Conservation (phyloP, 2,329 filamentous ascomycete genomes). For the Fusarium virguliforme region DNA sequence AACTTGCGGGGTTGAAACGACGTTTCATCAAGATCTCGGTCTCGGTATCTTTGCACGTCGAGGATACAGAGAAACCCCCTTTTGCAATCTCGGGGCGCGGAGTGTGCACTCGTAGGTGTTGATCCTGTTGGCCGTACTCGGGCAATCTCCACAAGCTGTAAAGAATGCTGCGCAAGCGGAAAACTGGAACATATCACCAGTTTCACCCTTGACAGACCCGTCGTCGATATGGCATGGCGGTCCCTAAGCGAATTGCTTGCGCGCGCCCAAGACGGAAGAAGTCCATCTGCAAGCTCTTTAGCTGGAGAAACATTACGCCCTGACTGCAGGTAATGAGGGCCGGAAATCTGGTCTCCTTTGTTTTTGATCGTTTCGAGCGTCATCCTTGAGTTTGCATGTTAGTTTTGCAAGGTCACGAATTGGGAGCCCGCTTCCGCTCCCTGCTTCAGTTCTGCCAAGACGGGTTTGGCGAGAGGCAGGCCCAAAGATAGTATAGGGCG, state of each 20-base stretch:
- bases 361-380: conserved; percentile 1
- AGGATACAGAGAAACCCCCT: neutral
- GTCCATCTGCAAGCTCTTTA: conserved; percentile 21
- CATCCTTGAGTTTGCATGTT: neutral
- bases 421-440: conserved; percentile 23
- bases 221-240: neutral
- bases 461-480: conserved; percentile 21
- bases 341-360: conserved; percentile 10
- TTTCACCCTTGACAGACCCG: neutral
- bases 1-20: conserved; percentile 39
- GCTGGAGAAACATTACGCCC: conserved; percentile 17
- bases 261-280: conserved; percentile 10
- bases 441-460: conserved; percentile 40
- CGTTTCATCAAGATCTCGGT: conserved; percentile 29
- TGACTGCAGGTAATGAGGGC: conserved; percentile 14
- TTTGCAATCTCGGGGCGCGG: neutral
- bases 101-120: neutral
- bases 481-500: conserved; percentile 23
- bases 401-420: conserved; percentile 14
- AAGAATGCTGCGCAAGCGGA: neutral
- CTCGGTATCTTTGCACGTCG: neutral
- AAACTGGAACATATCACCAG: conserved; percentile 8
- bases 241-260: neutral
- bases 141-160: conserved; percentile 7
- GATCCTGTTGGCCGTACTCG: neutral